phyloP scores from a whole-genome alignment of 331 rosid genomes.

The Dryas integrifolia region DNA sequence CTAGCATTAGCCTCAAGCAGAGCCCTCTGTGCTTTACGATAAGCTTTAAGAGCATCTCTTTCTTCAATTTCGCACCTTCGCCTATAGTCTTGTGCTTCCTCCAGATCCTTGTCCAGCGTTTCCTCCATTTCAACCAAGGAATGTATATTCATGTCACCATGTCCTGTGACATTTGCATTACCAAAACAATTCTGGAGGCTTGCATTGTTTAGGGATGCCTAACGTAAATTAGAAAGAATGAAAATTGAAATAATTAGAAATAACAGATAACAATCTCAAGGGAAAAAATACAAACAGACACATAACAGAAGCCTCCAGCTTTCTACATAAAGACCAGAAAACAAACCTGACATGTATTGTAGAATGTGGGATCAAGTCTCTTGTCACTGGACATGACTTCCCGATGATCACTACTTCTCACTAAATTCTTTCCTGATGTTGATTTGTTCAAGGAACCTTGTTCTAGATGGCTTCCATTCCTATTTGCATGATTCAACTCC shows the following conservation, averaged over 20 bases:
- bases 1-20: constrained; percentile 78
- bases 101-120: constrained; percentile 79
- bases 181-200: constrained; percentile 41
- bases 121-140: constrained; percentile 70
- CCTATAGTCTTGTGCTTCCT: constrained; percentile 84
- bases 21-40: constrained; percentile 82
- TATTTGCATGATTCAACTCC: constrained; percentile 33
- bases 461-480: constrained; percentile 18
- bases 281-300: not conserved
- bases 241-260: not conserved
- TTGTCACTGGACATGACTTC: constrained; percentile 31
- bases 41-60: constrained; percentile 81
- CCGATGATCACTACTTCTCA: constrained; percentile 26
- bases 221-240: constrained; percentile 17
- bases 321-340: constrained; percentile 4
- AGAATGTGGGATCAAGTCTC: constrained; percentile 29
- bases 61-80: constrained; percentile 85
- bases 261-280: not conserved
- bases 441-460: constrained; percentile 36
- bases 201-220: constrained; percentile 47
- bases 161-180: constrained; percentile 43
- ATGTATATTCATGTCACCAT: constrained; percentile 41
- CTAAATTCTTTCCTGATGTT: constrained; percentile 27
- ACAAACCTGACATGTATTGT: constrained; percentile 36
- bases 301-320: constrained; percentile 5